Base-by-base conservation (phyloP, 371 early-diverging fungal species). In the Mucor indicus region DNA sequence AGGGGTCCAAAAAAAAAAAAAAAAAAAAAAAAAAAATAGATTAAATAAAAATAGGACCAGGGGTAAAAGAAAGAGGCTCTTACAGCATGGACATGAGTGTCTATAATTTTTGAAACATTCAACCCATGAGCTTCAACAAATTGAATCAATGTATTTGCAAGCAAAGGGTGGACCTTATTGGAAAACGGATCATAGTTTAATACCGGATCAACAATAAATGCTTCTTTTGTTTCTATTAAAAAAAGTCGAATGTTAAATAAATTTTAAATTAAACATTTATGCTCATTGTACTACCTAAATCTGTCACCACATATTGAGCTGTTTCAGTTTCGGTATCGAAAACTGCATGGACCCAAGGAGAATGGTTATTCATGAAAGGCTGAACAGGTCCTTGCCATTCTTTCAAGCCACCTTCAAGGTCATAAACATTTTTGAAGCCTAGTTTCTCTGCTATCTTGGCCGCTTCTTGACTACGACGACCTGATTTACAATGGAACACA, bases 41-140 rank as follows among this genome's bases (percentile, higher is more conserved):
- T n/a, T n/a, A n/a, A n/a, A n/a, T n/a, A n/a, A n/a, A n/a, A n/a
- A n/a, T n/a, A n/a, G n/a, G n/a, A n/a, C n/a, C n/a, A n/a, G n/a
- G n/a, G n/a, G n/a, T n/a, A n/a, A n/a, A n/a, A n/a, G n/a, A n/a
- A n/a, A n/a, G n/a, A n/a, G n/a, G n/a, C n/a, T n/a, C 45, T 55
- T 64, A 73, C 74, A 11, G 75, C 75, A 44, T 75, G 75, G 22
- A 75, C 71, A 48, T 70, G 71, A 11, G 71, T 75, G 38, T 75
- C 75, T 35, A 75, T 75, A 17, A 70, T 71, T 35, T 64, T 70
- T 44, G 75, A 60, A 4, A 75, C 67, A 44, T 62, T 56, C 6
- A 75, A 33, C n/a, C 48, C 35, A 29, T 66, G 43, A 38, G 61
- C 41, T 33, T 60, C 48, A 8, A 70, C 41, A 54, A 62, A 68